Conservation (phyloP, 352 stramenopile genomes). For the Phytophthora meadii region DNA sequence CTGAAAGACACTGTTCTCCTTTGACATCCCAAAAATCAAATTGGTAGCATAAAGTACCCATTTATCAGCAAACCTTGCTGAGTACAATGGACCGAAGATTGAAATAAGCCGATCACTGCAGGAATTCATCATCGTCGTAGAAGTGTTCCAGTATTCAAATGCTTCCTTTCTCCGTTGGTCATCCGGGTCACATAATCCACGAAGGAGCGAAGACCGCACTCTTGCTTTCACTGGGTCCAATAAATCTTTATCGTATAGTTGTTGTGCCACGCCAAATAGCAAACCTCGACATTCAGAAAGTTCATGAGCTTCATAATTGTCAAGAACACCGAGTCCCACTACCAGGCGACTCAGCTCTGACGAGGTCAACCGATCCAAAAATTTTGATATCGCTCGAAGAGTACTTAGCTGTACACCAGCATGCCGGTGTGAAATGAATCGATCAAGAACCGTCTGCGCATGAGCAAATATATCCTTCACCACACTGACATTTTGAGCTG, state of each 20-base stretch:
- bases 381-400: constrained; percentile 46
- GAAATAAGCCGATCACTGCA: constrained; percentile 53
- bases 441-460: constrained; percentile 49
- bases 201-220: constrained; percentile 50
- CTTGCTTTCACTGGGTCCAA: constrained; percentile 17
- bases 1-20: constrained; percentile 37
- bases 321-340: constrained; percentile 51
- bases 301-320: constrained; percentile 43
- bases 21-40: constrained; percentile 52
- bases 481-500: constrained; percentile 48
- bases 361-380: constrained; percentile 45
- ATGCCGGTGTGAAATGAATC: constrained; percentile 66
- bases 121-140: constrained; percentile 35
- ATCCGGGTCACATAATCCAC: constrained; percentile 61
- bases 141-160: constrained; percentile 58
- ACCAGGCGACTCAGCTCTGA: constrained; percentile 38
- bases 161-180: constrained; percentile 44
- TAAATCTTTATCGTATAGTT: constrained; percentile 41
- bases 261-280: constrained; percentile 52
- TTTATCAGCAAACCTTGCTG: constrained; percentile 52
- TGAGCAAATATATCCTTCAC: constrained; percentile 56
- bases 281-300: constrained; percentile 46
- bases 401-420: constrained; percentile 50
- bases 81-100: constrained; percentile 61
- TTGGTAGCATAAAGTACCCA: constrained; percentile 80